Conservation (phyloP, 2,329 filamentous ascomycete genomes). For the Monosporascus ibericus region DNA sequence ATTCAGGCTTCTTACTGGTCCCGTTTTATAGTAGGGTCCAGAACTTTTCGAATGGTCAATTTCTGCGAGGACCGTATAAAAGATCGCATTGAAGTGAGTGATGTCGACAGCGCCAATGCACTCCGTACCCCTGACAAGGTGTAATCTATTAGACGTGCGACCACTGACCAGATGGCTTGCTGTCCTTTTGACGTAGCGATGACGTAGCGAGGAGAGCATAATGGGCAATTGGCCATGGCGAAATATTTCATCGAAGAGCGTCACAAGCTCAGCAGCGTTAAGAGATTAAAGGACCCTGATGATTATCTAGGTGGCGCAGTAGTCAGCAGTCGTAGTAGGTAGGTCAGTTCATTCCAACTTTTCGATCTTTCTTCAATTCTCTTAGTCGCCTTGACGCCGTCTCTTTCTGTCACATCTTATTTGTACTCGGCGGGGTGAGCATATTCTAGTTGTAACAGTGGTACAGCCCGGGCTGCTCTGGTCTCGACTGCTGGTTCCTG, state of each 20-base stretch:
- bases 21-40: slow-evolving; percentile 7
- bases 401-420: no score
- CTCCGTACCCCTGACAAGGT: neutral
- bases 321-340: no score
- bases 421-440: no score
- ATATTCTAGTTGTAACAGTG: slow-evolving; percentile 1
- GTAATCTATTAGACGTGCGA: neutral
- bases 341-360: no score
- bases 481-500: slow-evolving; percentile 6
- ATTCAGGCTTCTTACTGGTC: slow-evolving; percentile 10
- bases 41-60: slow-evolving; percentile 10
- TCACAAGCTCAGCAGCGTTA: neutral
- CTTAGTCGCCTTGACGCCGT: no score
- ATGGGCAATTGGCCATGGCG: slow-evolving; percentile 10
- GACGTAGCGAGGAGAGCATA: slow-evolving; percentile 6
- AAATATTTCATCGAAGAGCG: slow-evolving; percentile 14
- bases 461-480: slow-evolving; percentile 12
- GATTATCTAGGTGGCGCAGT: no score
- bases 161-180: neutral
- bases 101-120: neutral
- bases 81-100: slow-evolving; percentile 6
- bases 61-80: slow-evolving; percentile 14
- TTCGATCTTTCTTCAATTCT: no score
- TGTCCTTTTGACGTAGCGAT: slow-evolving; percentile 3
- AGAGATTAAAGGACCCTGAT: no score